Conservation (phyloP, 139 green algal species). For the Medakamo hakoo region DNA sequence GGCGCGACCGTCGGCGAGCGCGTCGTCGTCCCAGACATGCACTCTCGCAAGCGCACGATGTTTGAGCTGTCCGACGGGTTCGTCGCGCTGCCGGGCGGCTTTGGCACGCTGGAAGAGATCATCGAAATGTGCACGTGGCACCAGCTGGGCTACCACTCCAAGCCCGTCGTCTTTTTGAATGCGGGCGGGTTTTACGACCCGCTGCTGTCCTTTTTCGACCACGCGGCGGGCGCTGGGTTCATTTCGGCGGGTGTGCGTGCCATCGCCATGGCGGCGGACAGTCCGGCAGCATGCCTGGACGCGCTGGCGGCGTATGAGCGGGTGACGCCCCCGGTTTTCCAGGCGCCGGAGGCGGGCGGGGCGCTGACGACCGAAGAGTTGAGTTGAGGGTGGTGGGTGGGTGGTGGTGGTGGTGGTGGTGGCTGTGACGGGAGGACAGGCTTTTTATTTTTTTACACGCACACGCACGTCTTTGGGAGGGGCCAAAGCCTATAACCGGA, state of each 20-base stretch:
- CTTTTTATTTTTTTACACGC: no score
- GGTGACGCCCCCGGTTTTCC: background rate
- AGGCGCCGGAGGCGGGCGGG: no score
- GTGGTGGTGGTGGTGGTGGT: no score
- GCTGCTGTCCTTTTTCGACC: constrained; percentile 46
- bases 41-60: constrained; percentile 72
- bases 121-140: constrained; percentile 74
- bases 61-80: constrained; percentile 56
- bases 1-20: constrained; percentile 25
- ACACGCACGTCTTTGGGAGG: no score
- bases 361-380: background rate
- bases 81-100: constrained; percentile 62
- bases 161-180: constrained; percentile 60
- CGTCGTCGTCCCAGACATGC: constrained; percentile 52
- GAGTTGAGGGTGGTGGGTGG: background rate
- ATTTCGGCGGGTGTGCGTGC: constrained; percentile 15
- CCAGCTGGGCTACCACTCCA: constrained; percentile 53
- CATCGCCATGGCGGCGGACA: constrained; percentile 15
- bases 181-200: constrained; percentile 48
- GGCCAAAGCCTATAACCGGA: no score
- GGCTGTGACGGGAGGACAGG: no score
- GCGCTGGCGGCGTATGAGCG: constrained; percentile 18
- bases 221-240: constrained; percentile 33
- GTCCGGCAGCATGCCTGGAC: constrained; percentile 24
- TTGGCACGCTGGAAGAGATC: constrained; percentile 69